These are phyloP conservation scores for Syzygium jambos DNA, from an alignment of 345 rosid species.

Conservation along the genomic window DNA sequence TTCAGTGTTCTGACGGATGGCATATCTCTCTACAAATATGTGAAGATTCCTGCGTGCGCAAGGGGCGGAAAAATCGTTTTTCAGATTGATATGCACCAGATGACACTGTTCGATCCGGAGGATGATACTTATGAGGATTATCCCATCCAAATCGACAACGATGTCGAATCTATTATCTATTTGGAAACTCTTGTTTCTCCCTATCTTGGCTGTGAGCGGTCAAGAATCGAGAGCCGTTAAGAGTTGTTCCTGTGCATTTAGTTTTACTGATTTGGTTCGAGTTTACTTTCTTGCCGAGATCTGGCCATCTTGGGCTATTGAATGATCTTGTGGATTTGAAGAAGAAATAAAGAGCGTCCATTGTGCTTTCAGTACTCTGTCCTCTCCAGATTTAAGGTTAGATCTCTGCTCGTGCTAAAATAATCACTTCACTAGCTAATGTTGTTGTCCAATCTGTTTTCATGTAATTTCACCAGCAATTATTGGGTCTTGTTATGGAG, in stretches of 20 bases:
- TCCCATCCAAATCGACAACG: neutral
- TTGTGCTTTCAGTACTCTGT: neutral
- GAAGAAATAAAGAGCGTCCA: neutral
- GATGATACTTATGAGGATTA: neutral
- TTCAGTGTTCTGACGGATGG: neutral
- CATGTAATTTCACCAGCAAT: neutral
- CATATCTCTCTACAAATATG: neutral
- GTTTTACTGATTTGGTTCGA: neutral
- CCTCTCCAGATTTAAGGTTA: neutral
- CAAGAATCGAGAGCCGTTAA: neutral
- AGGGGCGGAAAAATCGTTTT: neutral
- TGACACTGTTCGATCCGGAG: neutral
- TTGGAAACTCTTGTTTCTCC: neutral
- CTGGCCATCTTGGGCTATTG: neutral
- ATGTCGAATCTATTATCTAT: neutral
- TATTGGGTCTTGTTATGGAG: neutral
- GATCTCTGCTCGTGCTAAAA: neutral
- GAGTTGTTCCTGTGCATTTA: neutral
- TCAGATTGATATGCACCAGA: neutral
- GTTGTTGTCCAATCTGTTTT: neutral
- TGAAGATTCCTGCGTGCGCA: neutral
- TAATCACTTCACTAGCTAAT: neutral
- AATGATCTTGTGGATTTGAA: neutral
- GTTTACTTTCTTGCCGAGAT: neutral
- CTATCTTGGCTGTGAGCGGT: neutral